Conservation (phyloP, 2,329 filamentous ascomycete genomes). For the Talaromyces verruculosus region DNA sequence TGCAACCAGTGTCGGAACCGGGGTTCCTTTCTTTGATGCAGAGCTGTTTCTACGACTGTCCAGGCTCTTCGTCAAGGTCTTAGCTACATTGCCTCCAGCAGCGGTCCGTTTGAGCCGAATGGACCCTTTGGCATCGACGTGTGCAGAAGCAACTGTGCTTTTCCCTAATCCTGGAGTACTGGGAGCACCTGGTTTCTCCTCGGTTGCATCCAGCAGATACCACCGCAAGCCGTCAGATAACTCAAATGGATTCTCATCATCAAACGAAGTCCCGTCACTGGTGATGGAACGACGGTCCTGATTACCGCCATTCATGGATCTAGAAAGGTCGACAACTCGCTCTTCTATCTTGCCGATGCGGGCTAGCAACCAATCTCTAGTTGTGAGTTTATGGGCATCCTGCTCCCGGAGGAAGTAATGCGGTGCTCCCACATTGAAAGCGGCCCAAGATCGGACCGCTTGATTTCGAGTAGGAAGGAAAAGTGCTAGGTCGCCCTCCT, state of each 20-base stretch:
- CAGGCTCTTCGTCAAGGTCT: slow-evolving; percentile 79
- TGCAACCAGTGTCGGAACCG: slow-evolving; percentile 32
- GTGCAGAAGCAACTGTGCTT: slow-evolving; percentile 83
- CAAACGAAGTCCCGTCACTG: slow-evolving; percentile 60
- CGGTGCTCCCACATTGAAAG: slow-evolving; percentile 95
- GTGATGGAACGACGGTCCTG: slow-evolving; percentile 54
- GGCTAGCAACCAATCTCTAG: slow-evolving; percentile 93
- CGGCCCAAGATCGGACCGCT: slow-evolving; percentile 91
- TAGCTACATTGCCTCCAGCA: slow-evolving; percentile 71
- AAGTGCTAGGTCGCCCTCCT: slow-evolving; percentile 89
- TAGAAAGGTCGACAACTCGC: slow-evolving; percentile 86
- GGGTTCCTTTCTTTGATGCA: slow-evolving; percentile 70
- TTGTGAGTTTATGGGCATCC: slow-evolving; percentile 78
- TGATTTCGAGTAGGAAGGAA: slow-evolving; percentile 95
- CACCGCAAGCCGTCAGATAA: slow-evolving; percentile 91
- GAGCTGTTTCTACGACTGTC: slow-evolving; percentile 89
- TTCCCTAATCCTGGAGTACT: slow-evolving; percentile 90
- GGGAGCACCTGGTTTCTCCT: slow-evolving; percentile 89
- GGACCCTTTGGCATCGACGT: slow-evolving; percentile 79
- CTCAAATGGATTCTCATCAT: slow-evolving; percentile 96
- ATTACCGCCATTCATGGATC: slow-evolving; percentile 61
- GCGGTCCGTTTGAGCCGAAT: slow-evolving; percentile 52
- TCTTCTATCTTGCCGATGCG: slow-evolving; percentile 90
- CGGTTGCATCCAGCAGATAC: slow-evolving; percentile 91
- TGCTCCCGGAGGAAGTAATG: slow-evolving; percentile 96